Percentiles rank a stretch among this genome's conserved stretches.
Conservation (phyloP, 148 eudicot genomes). For the Persicaria tinctoria region DNA sequence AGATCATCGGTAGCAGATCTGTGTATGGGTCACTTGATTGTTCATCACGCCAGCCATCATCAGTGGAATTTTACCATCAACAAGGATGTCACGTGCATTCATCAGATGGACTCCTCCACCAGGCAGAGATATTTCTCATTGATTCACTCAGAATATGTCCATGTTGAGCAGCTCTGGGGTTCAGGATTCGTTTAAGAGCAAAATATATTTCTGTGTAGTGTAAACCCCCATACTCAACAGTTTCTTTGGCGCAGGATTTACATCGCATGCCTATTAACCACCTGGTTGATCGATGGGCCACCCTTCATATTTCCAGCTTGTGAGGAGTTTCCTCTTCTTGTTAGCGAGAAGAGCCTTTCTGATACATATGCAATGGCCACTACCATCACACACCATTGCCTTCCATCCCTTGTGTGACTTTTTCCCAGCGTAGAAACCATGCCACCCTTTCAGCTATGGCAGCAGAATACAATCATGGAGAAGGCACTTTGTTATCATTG, state of each 20-base stretch:
- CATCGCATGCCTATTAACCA: constrained; percentile 24
- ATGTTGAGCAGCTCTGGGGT: constrained; percentile 21
- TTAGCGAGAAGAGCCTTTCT: constrained; percentile 52
- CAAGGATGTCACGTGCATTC: no score
- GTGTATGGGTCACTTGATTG: no score
- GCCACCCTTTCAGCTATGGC: constrained; percentile 49
- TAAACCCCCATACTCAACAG: constrained; percentile 56
- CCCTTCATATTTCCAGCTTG: constrained; percentile 42
- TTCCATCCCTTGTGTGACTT: constrained; percentile 41
- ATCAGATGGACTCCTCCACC: no score
- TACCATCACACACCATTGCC: constrained; percentile 51
- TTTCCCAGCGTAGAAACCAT: constrained; percentile 44
- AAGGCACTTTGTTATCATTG: constrained; percentile 45
- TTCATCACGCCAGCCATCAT: no score
- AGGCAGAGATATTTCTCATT: not conserved
- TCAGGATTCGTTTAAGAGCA: constrained; percentile 14
- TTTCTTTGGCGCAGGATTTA: constrained; percentile 80
- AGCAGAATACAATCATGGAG: constrained; percentile 41
- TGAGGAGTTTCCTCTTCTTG: constrained; percentile 52
- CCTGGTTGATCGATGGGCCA: constrained; percentile 50
- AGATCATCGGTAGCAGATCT: no score
- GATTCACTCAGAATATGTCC: not conserved
- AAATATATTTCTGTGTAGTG: constrained; percentile 21
- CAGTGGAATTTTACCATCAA: no score
- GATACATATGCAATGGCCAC: constrained; percentile 39